Evolutionary conservation across 2,329 filamentous ascomycete genomes (phyloP).

Genomic region (Rhytidhysteron rufulum): DNA sequence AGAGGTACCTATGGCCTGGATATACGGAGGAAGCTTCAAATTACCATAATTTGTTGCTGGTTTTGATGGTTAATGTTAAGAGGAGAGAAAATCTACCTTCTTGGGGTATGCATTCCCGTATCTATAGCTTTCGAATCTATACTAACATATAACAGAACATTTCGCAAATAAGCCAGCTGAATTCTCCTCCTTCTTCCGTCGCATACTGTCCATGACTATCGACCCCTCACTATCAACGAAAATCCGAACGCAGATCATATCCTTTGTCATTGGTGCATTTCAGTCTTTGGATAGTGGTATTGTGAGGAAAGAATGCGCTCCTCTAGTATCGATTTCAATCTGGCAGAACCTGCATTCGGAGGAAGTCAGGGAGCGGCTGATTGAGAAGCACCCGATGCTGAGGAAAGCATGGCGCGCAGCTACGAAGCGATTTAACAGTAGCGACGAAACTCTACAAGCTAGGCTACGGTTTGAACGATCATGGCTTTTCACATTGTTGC

Average conservation of each 20-base stretch:
- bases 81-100: constrained; percentile 79
- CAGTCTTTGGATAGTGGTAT: constrained; percentile 86
- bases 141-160: constrained; percentile 52
- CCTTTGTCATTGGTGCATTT: constrained; percentile 86
- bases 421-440: constrained; percentile 79
- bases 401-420: constrained; percentile 89
- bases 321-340: constrained; percentile 87
- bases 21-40: constrained; percentile 88
- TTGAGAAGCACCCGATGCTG: constrained; percentile 70
- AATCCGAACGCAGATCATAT: constrained; percentile 73
- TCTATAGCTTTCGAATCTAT: constrained; percentile 4
- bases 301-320: constrained; percentile 93
- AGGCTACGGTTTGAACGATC: constrained; percentile 85
- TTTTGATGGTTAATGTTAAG: constrained; percentile 83
- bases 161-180: constrained; percentile 75
- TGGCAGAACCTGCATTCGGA: constrained; percentile 92
- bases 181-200: constrained; percentile 85
- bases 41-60: constrained; percentile 83
- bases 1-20: constrained; percentile 91
- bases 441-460: constrained; percentile 74
- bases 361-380: constrained; percentile 64
- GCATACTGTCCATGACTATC: constrained; percentile 81
- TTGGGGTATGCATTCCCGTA: constrained; percentile 62
- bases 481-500: constrained; percentile 82
- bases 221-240: constrained; percentile 42